Evolutionary conservation across 2,329 filamentous ascomycete genomes (phyloP).

Genomic region (Huntiella moniliformis): DNA sequence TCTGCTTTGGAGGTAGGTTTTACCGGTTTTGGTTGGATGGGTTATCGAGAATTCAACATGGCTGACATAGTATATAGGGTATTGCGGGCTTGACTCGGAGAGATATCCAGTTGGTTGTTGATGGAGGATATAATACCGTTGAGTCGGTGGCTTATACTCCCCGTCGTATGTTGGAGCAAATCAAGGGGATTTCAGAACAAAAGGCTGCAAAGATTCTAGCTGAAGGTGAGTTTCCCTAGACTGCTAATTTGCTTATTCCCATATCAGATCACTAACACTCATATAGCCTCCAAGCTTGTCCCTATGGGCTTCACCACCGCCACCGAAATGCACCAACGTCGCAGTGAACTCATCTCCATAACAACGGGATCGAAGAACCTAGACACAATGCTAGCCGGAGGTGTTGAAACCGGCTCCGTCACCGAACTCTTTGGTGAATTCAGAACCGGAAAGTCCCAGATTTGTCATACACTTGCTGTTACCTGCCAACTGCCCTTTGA

Average conservation of each 20-base stretch:
- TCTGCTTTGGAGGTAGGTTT: slow-evolving; percentile 59
- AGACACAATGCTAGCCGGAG: slow-evolving; percentile 83
- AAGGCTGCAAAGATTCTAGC: slow-evolving; percentile 82
- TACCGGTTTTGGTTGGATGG: not conserved
- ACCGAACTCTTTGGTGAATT: slow-evolving; percentile 98
- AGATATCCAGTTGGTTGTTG: slow-evolving; percentile 81
- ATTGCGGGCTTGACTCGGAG: slow-evolving; percentile 78
- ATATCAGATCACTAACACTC: not conserved
- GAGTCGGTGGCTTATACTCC: slow-evolving; percentile 89
- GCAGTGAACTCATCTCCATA: slow-evolving; percentile 93
- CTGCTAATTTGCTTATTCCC: slow-evolving; percentile 10
- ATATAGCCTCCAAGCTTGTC: slow-evolving; percentile 73
- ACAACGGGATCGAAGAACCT: slow-evolving; percentile 96
- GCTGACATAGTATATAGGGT: slow-evolving; percentile 34
- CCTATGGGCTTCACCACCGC: slow-evolving; percentile 98
- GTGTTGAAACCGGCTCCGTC: slow-evolving; percentile 90
- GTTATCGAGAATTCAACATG: no score
- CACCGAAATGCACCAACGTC: slow-evolving; percentile 93
- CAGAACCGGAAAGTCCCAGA: slow-evolving; percentile 92
- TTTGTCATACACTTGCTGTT: slow-evolving; percentile 95
- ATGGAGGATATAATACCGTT: slow-evolving; percentile 87
- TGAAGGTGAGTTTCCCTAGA: slow-evolving; percentile 43
- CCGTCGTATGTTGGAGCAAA: slow-evolving; percentile 68
- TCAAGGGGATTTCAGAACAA: slow-evolving; percentile 95
- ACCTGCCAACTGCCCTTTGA: slow-evolving; percentile 96